These are phyloP conservation scores for Serendipita sp. DNA, from an alignment of 768 basidiomycete species.

Conservation along the genomic window DNA sequence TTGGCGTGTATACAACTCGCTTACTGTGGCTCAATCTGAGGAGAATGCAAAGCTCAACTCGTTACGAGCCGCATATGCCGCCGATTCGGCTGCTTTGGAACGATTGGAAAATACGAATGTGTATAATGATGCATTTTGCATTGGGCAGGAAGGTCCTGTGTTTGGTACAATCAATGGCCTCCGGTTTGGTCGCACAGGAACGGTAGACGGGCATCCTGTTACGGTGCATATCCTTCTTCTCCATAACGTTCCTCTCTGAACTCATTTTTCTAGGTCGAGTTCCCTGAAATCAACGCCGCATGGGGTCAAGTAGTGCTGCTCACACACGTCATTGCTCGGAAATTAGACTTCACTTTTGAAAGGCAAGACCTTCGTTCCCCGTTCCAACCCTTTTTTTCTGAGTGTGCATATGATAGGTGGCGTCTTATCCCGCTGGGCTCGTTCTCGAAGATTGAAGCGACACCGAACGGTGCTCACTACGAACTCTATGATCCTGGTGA, in stretches of 20 bases:
- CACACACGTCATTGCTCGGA: conserved; percentile 78
- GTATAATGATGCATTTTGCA: conserved; percentile 90
- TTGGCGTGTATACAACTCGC: conserved; percentile 65
- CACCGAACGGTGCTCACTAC: conserved; percentile 54
- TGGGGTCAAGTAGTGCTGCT: conserved; percentile 94
- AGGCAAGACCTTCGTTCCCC: conserved; percentile 32
- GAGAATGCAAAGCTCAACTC: conserved; percentile 55
- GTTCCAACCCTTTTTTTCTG: not conserved
- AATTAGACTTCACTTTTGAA: conserved; percentile 77
- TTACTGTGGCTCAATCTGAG: conserved; percentile 44
- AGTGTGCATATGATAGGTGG: conserved; percentile 36
- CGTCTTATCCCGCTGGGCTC: conserved; percentile 87
- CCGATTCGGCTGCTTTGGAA: conserved; percentile 59
- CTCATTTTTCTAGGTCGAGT: conserved; percentile 43
- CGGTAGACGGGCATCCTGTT: conserved; percentile 47
- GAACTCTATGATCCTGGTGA: conserved; percentile 94
- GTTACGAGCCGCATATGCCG: conserved; percentile 58
- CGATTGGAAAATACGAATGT: conserved; percentile 85
- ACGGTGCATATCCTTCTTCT: conserved; percentile 32
- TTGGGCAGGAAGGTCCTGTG: conserved; percentile 72
- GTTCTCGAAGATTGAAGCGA: conserved; percentile 73
- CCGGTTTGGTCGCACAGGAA: conserved; percentile 42
- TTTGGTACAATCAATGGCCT: conserved; percentile 98
- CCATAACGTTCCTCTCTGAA: conserved; percentile 22
- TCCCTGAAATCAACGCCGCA: conserved; percentile 97